These are phyloP conservation scores for Nematocida parisii DNA, from an alignment of 371 early-diverging fungal species.

Conservation along the genomic window DNA sequence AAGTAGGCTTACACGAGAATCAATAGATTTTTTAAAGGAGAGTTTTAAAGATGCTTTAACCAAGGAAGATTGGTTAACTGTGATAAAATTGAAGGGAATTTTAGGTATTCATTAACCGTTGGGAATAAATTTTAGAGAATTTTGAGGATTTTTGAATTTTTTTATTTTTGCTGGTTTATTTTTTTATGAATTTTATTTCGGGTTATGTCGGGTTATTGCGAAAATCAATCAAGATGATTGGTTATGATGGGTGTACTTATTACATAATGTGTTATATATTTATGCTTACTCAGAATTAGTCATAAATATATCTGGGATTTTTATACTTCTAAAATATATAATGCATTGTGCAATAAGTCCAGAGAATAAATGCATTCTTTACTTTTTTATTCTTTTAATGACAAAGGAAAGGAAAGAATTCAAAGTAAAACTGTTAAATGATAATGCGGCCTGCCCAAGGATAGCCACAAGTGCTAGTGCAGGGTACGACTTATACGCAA, in stretches of 20 bases:
- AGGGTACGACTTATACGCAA: slow-evolving; percentile 85
- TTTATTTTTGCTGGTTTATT: no score
- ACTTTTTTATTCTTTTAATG: slow-evolving; percentile 8
- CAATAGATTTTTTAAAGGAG: slow-evolving; percentile 91
- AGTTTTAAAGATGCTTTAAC: slow-evolving; percentile 86
- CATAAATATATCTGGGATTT: no score
- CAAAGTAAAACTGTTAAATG: slow-evolving; percentile 41
- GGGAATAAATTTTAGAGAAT: no score
- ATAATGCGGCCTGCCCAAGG: slow-evolving; percentile 12
- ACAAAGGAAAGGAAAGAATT: slow-evolving; percentile 13
- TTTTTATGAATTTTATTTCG: no score
- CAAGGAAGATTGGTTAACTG: slow-evolving; percentile 84
- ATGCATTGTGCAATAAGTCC: neutral
- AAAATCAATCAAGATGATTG: no score
- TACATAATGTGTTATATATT: no score
- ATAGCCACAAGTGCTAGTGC: slow-evolving; percentile 70
- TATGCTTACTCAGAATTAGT: no score
- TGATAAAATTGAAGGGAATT: slow-evolving; percentile 74
- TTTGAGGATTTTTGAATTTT: no score
- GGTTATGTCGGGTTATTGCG: no score
- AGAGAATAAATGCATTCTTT: neutral
- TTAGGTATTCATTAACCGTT: slow-evolving; percentile 66
- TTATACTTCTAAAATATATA: no score
- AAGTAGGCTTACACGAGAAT: slow-evolving; percentile 78
- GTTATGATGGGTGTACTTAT: no score